Evolutionary conservation across 306 rosid species (phyloP).

Genomic region (Sicyos edulis): DNA sequence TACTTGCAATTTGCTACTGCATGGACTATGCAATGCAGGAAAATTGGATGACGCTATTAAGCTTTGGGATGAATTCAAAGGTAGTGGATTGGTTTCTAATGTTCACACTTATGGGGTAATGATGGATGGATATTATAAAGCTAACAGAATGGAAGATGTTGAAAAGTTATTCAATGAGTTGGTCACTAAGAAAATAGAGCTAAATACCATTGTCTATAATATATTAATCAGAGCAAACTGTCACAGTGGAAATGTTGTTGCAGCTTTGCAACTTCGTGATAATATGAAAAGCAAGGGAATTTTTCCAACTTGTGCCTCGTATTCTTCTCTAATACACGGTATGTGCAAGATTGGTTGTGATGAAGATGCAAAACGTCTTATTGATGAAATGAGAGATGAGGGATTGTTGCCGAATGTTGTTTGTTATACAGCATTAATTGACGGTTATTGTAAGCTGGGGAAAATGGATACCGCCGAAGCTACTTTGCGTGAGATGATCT

Average conservation of each 20-base stretch:
- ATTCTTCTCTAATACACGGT: constrained; percentile 72
- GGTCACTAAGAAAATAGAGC: constrained; percentile 44
- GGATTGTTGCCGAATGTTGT: constrained; percentile 50
- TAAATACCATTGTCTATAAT: constrained; percentile 54
- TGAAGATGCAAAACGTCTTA: constrained; percentile 47
- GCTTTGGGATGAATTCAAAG: constrained; percentile 48
- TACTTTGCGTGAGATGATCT: constrained; percentile 47
- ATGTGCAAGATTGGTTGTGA: constrained; percentile 46
- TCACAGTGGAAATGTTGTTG: constrained; percentile 36
- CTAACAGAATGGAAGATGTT: constrained; percentile 49
- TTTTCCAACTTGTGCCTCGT: constrained; percentile 44
- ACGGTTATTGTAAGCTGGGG: constrained; percentile 64
- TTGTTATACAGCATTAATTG: constrained; percentile 65
- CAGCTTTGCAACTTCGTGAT: constrained; percentile 48
- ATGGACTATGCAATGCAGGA: constrained; percentile 47
- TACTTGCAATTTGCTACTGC: constrained; percentile 56
- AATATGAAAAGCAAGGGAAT: constrained; percentile 51
- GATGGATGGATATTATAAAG: constrained; percentile 54
- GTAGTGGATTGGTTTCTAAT: constrained; percentile 46
- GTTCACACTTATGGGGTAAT: constrained; percentile 57
- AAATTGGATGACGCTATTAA: constrained; percentile 44
- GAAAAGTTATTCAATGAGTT: constrained; percentile 41
- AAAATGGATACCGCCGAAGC: constrained; percentile 44
- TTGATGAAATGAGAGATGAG: constrained; percentile 54
- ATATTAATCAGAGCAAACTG: constrained; percentile 48